A percentile compares a stretch with the other conserved stretches of the same genome.
Evolutionary conservation across 1,284 basidiomycete species (phyloP).

Genomic region (Ceratobasidium sp.): DNA sequence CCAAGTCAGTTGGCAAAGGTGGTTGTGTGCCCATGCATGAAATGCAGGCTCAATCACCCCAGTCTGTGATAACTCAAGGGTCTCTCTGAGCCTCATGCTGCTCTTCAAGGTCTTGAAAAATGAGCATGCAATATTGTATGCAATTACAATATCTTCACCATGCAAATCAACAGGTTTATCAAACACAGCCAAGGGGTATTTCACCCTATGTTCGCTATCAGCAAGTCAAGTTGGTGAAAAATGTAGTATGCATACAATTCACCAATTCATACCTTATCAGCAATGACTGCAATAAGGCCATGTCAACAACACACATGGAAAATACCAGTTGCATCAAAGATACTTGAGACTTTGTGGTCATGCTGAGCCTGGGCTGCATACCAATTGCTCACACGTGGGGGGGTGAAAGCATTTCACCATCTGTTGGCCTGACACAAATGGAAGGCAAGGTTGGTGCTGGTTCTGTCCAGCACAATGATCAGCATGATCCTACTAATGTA

Average conservation of each 20-base stretch:
- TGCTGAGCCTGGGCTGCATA: constrained; percentile 51
- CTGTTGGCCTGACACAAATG: constrained; percentile 32
- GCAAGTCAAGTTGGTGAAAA: background rate
- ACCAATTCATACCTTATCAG: constrained; percentile 50
- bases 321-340: constrained; percentile 52
- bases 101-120: constrained; percentile 49
- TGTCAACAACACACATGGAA: constrained; percentile 52
- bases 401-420: background rate
- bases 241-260: constrained; percentile 50
- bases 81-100: constrained; percentile 45
- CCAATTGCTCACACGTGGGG: constrained; percentile 52
- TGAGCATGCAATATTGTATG: constrained; percentile 54
- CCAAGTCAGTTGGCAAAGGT: constrained; percentile 49
- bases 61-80: constrained; percentile 17
- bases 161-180: constrained; percentile 48
- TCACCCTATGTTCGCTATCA: constrained; percentile 45
- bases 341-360: constrained; percentile 50
- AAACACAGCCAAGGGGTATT: constrained; percentile 51
- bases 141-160: constrained; percentile 44
- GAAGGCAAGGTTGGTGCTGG: constrained; percentile 43
- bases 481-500: too few relatives aligned
- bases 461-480: too few relatives aligned
- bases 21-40: constrained; percentile 52
- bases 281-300: constrained; percentile 47
- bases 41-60: constrained; percentile 49